Evolutionary conservation across 2,329 filamentous ascomycete species (phyloP), one percentile per base, ranked within the genome.

Genomic region (Microcyclospora pomicola): DNA sequence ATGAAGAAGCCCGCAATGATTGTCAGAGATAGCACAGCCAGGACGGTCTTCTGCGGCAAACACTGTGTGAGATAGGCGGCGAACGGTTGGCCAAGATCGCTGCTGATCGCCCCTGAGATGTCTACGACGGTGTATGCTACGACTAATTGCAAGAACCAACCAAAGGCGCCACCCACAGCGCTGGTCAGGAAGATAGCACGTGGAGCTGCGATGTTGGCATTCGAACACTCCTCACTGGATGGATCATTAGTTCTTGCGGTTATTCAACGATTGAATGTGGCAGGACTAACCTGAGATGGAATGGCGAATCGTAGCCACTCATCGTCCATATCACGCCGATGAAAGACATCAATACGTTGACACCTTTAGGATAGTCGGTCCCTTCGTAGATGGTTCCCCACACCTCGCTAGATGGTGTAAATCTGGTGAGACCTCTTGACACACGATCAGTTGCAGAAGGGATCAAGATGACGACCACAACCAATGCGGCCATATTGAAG

Each of bases 131-230:
- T 83, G 56, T 83, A 83, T 10, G 78, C 78, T 74, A 81, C 75
- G 1, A 82, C 75, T 9, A 82, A 64, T 53, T 83, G 80, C n/a
- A 85, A 59, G 47, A 80, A 74, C 74, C 79, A 85, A 33, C 80
- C 80, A 43, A 80, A 67, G 2, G 78, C 43, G 1, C 79, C 79
- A 5, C 80, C 80, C 2, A 77, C 64, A 2, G 63, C 71, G 1
- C 75, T 75, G 0, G 80, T 84, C 52, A 83, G 63, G 29, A 82
- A 72, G 37, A 84, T 85, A 6, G 80, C 80, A 10, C 80, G 72
- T 0, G 80, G 80, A 9, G 77, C 72, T 24, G 80, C 79, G 33
- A 83, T 60, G 47, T 72, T 75, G 19, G 80, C 80, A 48, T 84
- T 84, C 42, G 74, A 77, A 58, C 80, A 84, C 57, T 85, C 80